Conservation (phyloP, 345 rosid species). For the Iberis pinnata region DNA sequence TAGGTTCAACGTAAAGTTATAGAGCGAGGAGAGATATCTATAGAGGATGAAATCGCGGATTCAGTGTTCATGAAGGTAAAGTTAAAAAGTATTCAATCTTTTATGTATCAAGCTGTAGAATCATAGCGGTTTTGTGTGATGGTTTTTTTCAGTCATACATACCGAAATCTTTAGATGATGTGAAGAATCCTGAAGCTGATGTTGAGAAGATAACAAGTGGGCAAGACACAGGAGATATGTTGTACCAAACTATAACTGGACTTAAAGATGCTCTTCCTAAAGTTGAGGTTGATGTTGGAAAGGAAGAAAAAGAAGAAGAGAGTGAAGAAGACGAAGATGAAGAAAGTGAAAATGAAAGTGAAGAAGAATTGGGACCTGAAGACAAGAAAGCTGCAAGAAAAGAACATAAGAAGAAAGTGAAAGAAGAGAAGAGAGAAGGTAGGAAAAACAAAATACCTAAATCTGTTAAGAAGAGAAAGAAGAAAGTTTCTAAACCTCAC, state of each 20-base stretch:
- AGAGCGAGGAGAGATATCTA: conserved; percentile 59
- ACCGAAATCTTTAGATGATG: conserved; percentile 74
- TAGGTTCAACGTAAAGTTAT: conserved; percentile 72
- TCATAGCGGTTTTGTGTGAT: neutral
- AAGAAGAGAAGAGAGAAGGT: conserved; percentile 87
- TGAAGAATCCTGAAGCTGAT: conserved; percentile 70
- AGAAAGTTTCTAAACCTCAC: conserved; percentile 65
- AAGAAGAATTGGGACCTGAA: conserved; percentile 33
- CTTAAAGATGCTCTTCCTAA: conserved; percentile 59
- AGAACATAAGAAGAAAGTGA: conserved; percentile 93
- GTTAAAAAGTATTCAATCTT: conserved; percentile 9
- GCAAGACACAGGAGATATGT: conserved; percentile 63
- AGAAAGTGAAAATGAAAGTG: conserved; percentile 38
- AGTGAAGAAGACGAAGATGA: conserved; percentile 36
- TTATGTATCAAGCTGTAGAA: neutral
- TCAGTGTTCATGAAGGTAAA: conserved; percentile 82
- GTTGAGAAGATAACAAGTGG: conserved; percentile 67
- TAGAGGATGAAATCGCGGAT: conserved; percentile 89
- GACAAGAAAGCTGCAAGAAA: conserved; percentile 84
- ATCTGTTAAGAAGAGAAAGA: conserved; percentile 82
- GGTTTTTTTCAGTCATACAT: conserved; percentile 53
- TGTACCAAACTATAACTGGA: conserved; percentile 80
- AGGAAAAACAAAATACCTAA: conserved; percentile 82
- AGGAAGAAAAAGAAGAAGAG: conserved; percentile 27
- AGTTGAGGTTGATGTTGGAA: conserved; percentile 25